Evolutionary conservation across 2,329 filamentous ascomycete genomes (phyloP).

Genomic region (Curvularia verruculosa): DNA sequence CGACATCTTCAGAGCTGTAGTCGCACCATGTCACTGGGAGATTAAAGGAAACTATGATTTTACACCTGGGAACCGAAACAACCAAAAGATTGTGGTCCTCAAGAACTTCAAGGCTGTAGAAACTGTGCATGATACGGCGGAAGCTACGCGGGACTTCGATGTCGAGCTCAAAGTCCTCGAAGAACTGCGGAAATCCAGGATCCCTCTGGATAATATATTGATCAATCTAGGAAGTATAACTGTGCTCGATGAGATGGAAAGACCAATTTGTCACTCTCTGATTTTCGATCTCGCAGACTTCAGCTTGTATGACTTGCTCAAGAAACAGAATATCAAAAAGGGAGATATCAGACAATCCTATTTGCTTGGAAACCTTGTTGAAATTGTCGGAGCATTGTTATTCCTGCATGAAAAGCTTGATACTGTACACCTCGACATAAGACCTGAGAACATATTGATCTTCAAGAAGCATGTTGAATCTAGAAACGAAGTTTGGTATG

Average conservation of each 20-base stretch:
- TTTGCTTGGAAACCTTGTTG: neutral
- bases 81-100: neutral
- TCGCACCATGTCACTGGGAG: neutral
- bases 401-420: neutral
- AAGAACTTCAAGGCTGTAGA: neutral
- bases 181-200: neutral
- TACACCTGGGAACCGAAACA: neutral
- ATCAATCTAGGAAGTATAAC: neutral
- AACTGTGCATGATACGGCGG: neutral
- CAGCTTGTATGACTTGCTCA: neutral
- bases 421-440: neutral
- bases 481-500: neutral
- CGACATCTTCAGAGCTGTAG: neutral
- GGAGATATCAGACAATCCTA: neutral
- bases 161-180: neutral
- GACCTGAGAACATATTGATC: neutral
- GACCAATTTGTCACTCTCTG: neutral
- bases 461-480: neutral
- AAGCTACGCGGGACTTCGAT: neutral
- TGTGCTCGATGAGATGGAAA: neutral
- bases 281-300: neutral
- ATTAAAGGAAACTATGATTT: neutral
- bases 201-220: neutral
- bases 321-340: rapidly evolving
- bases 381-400: neutral